phyloP scores from a whole-genome alignment of 345 rosid genomes.

The Passiflora organensis region DNA sequence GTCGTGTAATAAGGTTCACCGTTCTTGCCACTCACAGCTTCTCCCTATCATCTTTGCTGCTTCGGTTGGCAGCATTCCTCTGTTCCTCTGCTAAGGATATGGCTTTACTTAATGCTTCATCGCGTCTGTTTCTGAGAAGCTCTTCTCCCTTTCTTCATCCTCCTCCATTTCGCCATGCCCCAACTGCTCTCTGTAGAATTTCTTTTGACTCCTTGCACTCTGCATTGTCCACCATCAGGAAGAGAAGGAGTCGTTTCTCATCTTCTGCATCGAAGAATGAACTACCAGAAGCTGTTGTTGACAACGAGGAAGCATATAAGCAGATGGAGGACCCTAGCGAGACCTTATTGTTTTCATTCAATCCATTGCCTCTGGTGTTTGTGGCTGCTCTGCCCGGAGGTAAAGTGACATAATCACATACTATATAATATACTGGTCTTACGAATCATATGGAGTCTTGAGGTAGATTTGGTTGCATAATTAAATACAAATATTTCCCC shows the following conservation, averaged over 20 bases:
- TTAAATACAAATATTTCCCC: too few species aligned
- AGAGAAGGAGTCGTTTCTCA: constrained; percentile 5
- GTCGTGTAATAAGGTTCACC: constrained; percentile 77
- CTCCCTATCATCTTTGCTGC: not conserved
- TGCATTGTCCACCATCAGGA: constrained; percentile 15
- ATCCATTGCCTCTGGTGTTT: constrained; percentile 60
- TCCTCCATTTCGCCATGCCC: constrained; percentile 16
- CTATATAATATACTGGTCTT: too few species aligned
- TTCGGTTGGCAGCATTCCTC: constrained; percentile 6
- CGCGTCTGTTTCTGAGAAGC: constrained; percentile 18
- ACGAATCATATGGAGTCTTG: too few species aligned
- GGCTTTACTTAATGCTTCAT: constrained; percentile 38
- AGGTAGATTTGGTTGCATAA: not conserved
- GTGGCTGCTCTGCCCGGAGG: constrained; percentile 89
- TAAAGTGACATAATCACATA: constrained; percentile 13
- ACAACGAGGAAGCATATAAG: not conserved
- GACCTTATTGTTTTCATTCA: constrained; percentile 59
- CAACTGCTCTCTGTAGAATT: constrained; percentile 14
- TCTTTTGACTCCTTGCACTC: constrained; percentile 16
- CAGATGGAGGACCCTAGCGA: constrained; percentile 28
- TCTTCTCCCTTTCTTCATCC: constrained; percentile 18
- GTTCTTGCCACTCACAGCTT: constrained; percentile 15
- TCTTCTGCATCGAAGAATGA: constrained; percentile 28
- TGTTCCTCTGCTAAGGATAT: constrained; percentile 16
- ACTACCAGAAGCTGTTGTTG: constrained; percentile 10